Evolutionary conservation across 2,329 filamentous ascomycete genomes (phyloP), one percentile per base, ranked within the genome.

Genomic region (Rutstroemia sp.): DNA sequence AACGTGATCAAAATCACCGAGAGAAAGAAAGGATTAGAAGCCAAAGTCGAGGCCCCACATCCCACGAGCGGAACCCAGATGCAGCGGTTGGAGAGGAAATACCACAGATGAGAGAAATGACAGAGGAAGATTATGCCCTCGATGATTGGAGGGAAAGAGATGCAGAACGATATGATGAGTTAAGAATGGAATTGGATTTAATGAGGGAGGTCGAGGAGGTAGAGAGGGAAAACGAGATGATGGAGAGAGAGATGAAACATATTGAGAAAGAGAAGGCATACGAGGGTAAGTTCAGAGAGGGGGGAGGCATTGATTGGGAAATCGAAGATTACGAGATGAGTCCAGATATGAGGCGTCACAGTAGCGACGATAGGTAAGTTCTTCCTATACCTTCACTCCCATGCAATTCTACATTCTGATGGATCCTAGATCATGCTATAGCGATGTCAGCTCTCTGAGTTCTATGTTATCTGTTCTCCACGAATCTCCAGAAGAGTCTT

Each of bases 401-500:
- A 7, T 37, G 8, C n/a, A 25, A 21, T 8, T 12, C 5, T 23
- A 14, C 10, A 9, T 21, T n/a, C 45, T 54, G 39, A 54, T 25
- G 9, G 4, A 7, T 3, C 12, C 16, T 42, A 54, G 52, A n/a
- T 54, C 52, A 10, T 54, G 49, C 18, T 41, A 37, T 21, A 49
- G 45, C 34, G 52, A 44, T 30, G n/a, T 49, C 27, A 54, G 52
- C 7, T 34, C 52, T 3, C 14, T 49, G 44, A 49, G 52, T 8
- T 54, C 52, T 14, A 54, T 54, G 45, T 46, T 54, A 10, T 54
- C 52, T 34, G 45, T 49, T 10, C 45, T 54, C n/a, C 37, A 49
- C 14, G 52, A 54, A 37, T 49, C 45, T 1, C 52, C 52, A 12
- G 45, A 54, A 7, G 52, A 54, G 49, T 19, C 18, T 41, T 54